Base-by-base conservation (phyloP, 805 yeast genomes). In the Suhomyces faveliae region DNA sequence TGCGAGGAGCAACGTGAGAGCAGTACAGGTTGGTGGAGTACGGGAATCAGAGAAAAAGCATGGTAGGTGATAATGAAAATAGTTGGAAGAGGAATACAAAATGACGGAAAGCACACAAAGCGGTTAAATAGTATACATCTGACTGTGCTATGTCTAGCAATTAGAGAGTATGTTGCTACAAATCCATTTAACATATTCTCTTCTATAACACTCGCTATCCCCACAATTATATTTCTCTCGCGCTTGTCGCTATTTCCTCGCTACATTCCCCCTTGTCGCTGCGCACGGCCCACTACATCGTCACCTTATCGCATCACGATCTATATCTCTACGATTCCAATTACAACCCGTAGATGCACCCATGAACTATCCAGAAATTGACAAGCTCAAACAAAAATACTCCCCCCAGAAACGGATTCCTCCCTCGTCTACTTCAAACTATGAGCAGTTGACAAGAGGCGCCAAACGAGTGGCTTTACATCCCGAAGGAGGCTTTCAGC, bases 401-500 rank as follows among this genome's bases (percentile, higher is more conserved):
- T 45, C 48, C 6, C 48, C 48, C 6, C 30, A 20, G 17, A 45
- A 45, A 22, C 37, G 47, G 12, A 44, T 43, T n/a, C 41, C 42
- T 7, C 25, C 42, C 3, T 13, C 40, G 21, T 27, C 30, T 27
- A 27, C 12, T 27, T 27, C 30, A 4, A 13, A 40, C 21, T 23
- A 12, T 23, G 23, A 22, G 21, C 33, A 40, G 19, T n/a, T 27
- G 8, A 9, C 30, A 13, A 12, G 15, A 35, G 7, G 39, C 20
- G 20, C 39, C 39, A 35, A 8, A 10, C 39, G 22, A 12, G 39
- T 35, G 22, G 22, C 39, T 17, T 20, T 20, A 15, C 8, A 9
- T 12, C 30, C 15, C 12, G 39, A 24, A 41, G 47, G 46, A 21
- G 50, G 50, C 3, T 42, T 48, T 35, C 42, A 45, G 5, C 49